phyloP scores from a whole-genome alignment of 2,329 filamentous ascomycete genomes.

The Grosmannia serpens region DNA sequence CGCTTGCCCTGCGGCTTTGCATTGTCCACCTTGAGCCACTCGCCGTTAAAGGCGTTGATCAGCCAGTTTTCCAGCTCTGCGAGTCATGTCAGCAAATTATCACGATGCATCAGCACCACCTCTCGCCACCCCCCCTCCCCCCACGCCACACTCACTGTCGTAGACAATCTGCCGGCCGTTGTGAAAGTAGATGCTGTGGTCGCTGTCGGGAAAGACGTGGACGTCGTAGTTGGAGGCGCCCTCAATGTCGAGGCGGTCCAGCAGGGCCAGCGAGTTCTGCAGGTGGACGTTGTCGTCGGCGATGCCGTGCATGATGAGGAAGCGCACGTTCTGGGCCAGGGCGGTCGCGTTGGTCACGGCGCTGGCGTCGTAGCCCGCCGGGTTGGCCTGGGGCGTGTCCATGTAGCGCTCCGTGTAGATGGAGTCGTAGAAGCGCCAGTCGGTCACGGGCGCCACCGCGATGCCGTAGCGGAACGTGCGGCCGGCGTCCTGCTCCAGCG shows the following conservation, averaged over 20 bases:
- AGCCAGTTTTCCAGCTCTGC: constrained; percentile 79
- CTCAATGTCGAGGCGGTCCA: constrained; percentile 75
- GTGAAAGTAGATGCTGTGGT: constrained; percentile 92
- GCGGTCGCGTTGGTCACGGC: constrained; percentile 64
- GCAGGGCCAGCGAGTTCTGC: constrained; percentile 79
- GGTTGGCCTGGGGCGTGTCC: constrained; percentile 82
- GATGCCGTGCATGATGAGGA: constrained; percentile 92
- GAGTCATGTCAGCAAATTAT: constrained; percentile 13
- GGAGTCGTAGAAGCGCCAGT: constrained; percentile 92
- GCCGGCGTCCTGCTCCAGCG: constrained; percentile 81
- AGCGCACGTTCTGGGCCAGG: constrained; percentile 66
- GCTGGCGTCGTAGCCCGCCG: constrained; percentile 61
- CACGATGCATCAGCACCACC: too few relatives aligned
- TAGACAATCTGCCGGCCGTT: constrained; percentile 87
- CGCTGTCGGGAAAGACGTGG: constrained; percentile 90
- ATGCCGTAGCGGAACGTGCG: constrained; percentile 91
- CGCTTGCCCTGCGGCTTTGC: constrained; percentile 32
- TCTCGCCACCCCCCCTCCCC: too few relatives aligned
- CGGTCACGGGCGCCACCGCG: constrained; percentile 96
- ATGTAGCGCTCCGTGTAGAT: constrained; percentile 97
- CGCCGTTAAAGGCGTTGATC: constrained; percentile 93
- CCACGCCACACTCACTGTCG: constrained; percentile 57
- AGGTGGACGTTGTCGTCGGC: constrained; percentile 96
- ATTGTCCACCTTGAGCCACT: constrained; percentile 59
- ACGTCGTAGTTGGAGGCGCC: constrained; percentile 90